Base-by-base conservation (phyloP, 805 yeast genomes). In the Spathaspora hagerdaliae region DNA sequence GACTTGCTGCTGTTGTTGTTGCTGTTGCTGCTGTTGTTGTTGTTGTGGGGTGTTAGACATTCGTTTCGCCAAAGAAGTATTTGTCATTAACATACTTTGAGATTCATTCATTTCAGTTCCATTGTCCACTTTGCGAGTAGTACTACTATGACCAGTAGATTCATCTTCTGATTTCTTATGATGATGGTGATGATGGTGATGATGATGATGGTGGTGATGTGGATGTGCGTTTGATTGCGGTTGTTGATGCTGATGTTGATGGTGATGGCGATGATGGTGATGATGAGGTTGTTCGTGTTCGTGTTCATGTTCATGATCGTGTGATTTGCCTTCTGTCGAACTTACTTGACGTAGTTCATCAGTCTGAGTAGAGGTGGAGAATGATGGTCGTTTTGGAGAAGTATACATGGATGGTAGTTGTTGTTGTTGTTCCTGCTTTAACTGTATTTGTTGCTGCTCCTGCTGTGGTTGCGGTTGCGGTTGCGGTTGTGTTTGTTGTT, bases 171-270 rank as follows among this genome's bases (percentile, higher is more conserved):
- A 3, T 43, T 34, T 31, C 13, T 38, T 41, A n/a, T 24, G 40
- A 35, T 39, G 41, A 13, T 49, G 48, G 35, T 52, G 57, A 36
- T 50, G 57, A 11, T 55, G 57, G 32, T 48, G 55, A 34, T 54
- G 53, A 36, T 50, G 55, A 31, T 51, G 57, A 12, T 52, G 54
- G 36, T 50, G 55, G 36, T 46, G 50, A 5, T 44, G 50, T 7
- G 44, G 41, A 13, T 33, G 24, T 14, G 36, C 48, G 12, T 31
- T 34, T 24, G 39, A 39, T 12, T 43, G 51, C 3, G 41, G 41
- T 24, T 48, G 51, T 12, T 49, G 51, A 39, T 49, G 52, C 38
- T 45, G 49, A 38, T 45, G 51, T n/a, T 49, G 53, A 27, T 43
- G 48, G 34, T 41, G 48, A 13, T 49, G 54, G 33, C 41, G 44